Evolutionary conservation across 169 alveolate species (phyloP).

Genomic region (Cryptosporidium parvum): DNA sequence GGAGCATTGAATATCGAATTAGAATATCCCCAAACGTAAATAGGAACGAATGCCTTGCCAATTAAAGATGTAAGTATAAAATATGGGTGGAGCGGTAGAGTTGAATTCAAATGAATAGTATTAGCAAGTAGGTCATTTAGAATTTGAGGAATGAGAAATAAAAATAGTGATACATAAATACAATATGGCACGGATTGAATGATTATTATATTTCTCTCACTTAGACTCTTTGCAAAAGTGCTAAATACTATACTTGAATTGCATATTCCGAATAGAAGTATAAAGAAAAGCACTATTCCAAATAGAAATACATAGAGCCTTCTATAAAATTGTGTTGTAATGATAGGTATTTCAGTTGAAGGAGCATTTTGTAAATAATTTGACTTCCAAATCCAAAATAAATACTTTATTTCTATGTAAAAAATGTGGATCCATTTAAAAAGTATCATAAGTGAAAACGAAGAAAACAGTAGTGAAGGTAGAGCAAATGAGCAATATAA

Average conservation of each 20-base stretch:
- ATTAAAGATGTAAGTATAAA: constrained; percentile 44
- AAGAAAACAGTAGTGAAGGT: constrained; percentile 57
- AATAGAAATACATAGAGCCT: constrained; percentile 53
- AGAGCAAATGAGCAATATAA: constrained; percentile 28
- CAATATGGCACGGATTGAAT: constrained; percentile 44
- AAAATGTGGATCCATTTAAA: constrained; percentile 71
- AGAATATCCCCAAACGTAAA: constrained; percentile 70
- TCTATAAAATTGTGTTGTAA: constrained; percentile 30
- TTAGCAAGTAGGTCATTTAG: neutral
- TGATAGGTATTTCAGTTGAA: constrained; percentile 5
- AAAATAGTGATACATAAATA: constrained; percentile 26
- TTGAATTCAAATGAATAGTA: neutral
- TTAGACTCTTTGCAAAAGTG: neutral
- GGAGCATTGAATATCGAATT: constrained; percentile 58
- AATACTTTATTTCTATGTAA: constrained; percentile 24
- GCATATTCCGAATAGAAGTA: constrained; percentile 18
- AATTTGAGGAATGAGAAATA: constrained; percentile 62
- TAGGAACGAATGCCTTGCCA: constrained; percentile 70
- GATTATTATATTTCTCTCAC: neutral
- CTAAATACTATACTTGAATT: constrained; percentile 7
- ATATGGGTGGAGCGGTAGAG: constrained; percentile 68
- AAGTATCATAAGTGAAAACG: constrained; percentile 49
- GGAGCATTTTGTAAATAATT: constrained; percentile 30
- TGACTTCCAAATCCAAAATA: constrained; percentile 54
- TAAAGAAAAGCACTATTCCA: constrained; percentile 1